Base-by-base conservation (phyloP, 108 stramenopile genomes). In the Poteriospumella lacustris region DNA sequence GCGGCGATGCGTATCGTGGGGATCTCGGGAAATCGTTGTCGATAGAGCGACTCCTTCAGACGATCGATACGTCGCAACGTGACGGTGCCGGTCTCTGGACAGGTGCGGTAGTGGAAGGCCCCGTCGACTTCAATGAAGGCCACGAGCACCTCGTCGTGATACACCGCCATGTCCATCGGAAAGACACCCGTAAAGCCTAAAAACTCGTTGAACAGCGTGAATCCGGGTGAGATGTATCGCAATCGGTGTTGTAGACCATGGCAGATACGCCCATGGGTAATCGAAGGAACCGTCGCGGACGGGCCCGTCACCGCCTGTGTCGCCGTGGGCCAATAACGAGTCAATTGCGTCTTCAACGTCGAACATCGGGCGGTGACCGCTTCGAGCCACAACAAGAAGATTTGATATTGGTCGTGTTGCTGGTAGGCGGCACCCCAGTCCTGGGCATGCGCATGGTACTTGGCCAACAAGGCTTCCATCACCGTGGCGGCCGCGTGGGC, bases 91-190 rank as follows among this genome's bases (percentile, higher is more conserved):
- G n/a, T n/a, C n/a, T 31, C 3, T 64, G 5, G 15, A 31, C 36
- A 26, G 9, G 60, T 26, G 36, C 60, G 12, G 36, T 64, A 64
- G 36, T 64, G 60, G 15, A 33, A 31, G 36, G 28, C 60, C 28
- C 60, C 60, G 36, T 64, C 60, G 5, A 64, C 31, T 33, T 64
- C 60, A 31, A 64, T 5, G 24, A 64, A 64, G 15, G 60, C 60
- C 28, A 64, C 3, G 15, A 64, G 31, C 36, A 34, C 24, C 9
- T 64, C 60, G 36, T 64, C 60, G 36, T 64, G 36, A 64, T 64
- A 64, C 3, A 64, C 36, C 9, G 60, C 60, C 36, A 33, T 34
- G 36, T 64, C 60, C 3, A 64, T 33, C 9, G 60, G 60, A 24
- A 31, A 64, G 36, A 64, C 31, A 12, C 60, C 60, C 36, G 33